Evolutionary conservation across 1,284 basidiomycete species (phyloP), one percentile per base, ranked within the genome.

Genomic region (Naganishia sp.): DNA sequence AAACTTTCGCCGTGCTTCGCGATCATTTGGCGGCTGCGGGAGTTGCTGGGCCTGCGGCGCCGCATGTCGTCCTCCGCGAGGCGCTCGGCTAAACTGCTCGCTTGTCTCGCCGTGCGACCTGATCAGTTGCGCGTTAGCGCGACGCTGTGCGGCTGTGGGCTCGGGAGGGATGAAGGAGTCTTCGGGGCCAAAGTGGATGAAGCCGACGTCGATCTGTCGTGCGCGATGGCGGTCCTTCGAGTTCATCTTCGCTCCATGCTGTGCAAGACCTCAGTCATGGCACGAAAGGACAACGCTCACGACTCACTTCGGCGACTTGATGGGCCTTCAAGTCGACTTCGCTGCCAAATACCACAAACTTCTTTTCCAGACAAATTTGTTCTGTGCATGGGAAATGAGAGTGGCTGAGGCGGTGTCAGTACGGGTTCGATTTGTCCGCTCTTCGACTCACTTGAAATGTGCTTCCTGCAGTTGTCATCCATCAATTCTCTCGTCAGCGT

Each of bases 311-410:
- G 15, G 72, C 65, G 21, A 98, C 87, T 82, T 90, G 89, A 77
- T 99, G 95, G 0, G 89, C 94, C 78, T 95, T 88, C 55, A 97
- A 86, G 75, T 98, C 96, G 41, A 99, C 82, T 43, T 87, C 84
- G 23, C 88, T 88, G 56, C 86, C 87, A 77, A 98, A 99, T 17
- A 99, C 95, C 58, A 98, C 90, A 73, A 98, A 99, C 80, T 96
- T 97, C 73, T 88, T 87, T 18, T 87, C 88, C 45, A 90, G 84
- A 76, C 95, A 99, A 41, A 83, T 76, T 0, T 86, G 72, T 65
- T 92, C 86, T 4, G 81, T 83, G 76, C 95, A 99, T 3, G 91
- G 86, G 77, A 85, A 86, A 78, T 99, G 95, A 32, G 79, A 79
- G 42, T 78, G 72, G 62, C 79, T 79, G 71, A 18, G 63, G 11